Evolutionary conservation across 345 rosid species (phyloP), one percentile per base, ranked within the genome.

Genomic region (Geranium brycei): DNA sequence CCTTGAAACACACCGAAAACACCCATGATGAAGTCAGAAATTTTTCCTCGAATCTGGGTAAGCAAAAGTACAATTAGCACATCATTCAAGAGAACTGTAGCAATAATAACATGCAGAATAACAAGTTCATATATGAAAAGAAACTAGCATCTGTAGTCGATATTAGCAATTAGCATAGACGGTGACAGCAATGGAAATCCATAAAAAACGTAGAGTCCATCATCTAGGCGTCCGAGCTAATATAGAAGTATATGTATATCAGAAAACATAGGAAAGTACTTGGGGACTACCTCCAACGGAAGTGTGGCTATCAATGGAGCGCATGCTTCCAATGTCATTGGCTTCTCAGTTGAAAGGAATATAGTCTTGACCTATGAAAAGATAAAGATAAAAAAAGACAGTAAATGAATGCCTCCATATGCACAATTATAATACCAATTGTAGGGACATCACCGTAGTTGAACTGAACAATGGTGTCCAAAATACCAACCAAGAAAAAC

Each of bases 241-340:
- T 59, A 59, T 32, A 59, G 10, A 17, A 59, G 14, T 59, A 19
- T 4, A 7, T 30, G 31, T 18, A 13, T 19, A 19, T 16, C 4
- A 12, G 10, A 17, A 1, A 47, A 30, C 17, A 17, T 8, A 2
- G 58, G 7, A 23, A 62, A 64, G 60, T 31, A 65, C 41, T 16
- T 19, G 66, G 47, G 64, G 78, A 74, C 69, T 64, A 82, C 96
- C 89, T 93, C 97, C 76, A 93, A 78, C 70, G 97, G 96, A 72
- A 93, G 95, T 28, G 96, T 93, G 64, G 97, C 96, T 74, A 93
- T 88, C 76, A 90, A 71, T 28, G 99, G 99, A 64, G 99, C 97
- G 76, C 91, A 90, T 13, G 80, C 81, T 57, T 90, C 89, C 55
- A 60, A 76, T 0, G 87, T 81, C 87, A 90, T 78, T 31, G 81